phyloP scores from a whole-genome alignment of 306 rosid genomes.

The Benincasa hispida region DNA sequence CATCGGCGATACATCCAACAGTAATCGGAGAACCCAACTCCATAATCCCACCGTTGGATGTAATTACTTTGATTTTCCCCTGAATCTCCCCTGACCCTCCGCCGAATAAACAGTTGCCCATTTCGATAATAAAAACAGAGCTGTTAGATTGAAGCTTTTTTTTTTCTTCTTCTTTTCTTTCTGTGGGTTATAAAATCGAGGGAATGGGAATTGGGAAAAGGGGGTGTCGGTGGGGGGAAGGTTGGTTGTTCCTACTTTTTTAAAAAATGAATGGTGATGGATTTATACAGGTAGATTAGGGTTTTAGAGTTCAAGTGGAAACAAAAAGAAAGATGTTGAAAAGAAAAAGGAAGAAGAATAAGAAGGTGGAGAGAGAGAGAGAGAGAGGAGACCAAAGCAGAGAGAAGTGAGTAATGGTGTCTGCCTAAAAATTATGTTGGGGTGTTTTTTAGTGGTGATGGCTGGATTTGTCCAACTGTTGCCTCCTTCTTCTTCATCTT shows the following conservation, averaged over 20 bases:
- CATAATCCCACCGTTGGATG: conserved; percentile 78
- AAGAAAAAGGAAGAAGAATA: background rate
- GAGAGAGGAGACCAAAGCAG: background rate
- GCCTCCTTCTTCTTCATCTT: background rate
- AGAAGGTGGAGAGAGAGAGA: background rate
- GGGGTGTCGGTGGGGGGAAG: background rate
- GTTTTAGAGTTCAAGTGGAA: background rate
- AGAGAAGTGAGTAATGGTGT: background rate
- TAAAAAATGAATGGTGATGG: background rate
- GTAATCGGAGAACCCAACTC: conserved; percentile 52
- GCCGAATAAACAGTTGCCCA: conserved; percentile 14
- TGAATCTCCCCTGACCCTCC: background rate
- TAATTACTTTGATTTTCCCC: conserved; percentile 38
- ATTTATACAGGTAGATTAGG: background rate
- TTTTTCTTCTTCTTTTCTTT: background rate
- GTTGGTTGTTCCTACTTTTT: too few relatives aligned
- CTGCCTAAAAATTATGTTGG: background rate
- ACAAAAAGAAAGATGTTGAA: background rate
- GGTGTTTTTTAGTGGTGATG: background rate
- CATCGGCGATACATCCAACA: conserved; percentile 43
- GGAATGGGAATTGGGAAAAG: background rate
- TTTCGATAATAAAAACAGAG: background rate
- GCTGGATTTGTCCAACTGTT: background rate
- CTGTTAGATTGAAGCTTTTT: background rate
- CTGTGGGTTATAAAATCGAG: background rate